These are phyloP conservation scores for Rhynchosporium graminicola DNA, from an alignment of 2,329 filamentous ascomycete species.

Conservation along the genomic window DNA sequence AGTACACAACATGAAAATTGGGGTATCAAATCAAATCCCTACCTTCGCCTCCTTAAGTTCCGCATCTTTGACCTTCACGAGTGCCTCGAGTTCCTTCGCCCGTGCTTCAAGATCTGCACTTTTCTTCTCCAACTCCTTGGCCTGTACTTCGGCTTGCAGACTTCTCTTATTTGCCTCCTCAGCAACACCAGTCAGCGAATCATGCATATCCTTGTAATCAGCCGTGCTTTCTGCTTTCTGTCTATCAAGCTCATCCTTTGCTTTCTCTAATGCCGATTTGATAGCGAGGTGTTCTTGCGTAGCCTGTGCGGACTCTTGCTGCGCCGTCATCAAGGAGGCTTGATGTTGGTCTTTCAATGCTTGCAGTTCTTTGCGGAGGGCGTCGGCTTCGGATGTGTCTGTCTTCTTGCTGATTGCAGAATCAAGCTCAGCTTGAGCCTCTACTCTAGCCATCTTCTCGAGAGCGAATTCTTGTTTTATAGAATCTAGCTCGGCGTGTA, in stretches of 20 bases:
- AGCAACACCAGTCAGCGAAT: constrained; percentile 60
- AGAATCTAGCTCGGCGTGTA: constrained; percentile 35
- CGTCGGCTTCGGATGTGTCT: constrained; percentile 56
- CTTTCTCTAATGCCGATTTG: constrained; percentile 44
- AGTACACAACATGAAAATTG: constrained; percentile 6
- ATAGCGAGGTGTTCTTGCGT: constrained; percentile 44
- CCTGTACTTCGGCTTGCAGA: constrained; percentile 44
- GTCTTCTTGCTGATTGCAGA: constrained; percentile 56
- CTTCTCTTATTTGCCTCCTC: constrained; percentile 52
- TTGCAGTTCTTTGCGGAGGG: constrained; percentile 52
- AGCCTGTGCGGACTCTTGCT: constrained; percentile 41
- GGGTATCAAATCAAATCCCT: constrained; percentile 14
- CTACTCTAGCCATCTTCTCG: constrained; percentile 49
- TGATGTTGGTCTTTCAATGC: constrained; percentile 50
- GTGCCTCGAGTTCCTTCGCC: constrained; percentile 45
- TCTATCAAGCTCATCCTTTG: constrained; percentile 55
- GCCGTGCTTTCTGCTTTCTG: constrained; percentile 52
- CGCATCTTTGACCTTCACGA: constrained; percentile 57
- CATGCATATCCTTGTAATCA: constrained; percentile 61
- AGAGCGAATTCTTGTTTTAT: constrained; percentile 39
- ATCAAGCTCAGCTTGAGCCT: constrained; percentile 57
- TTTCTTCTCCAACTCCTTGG: constrained; percentile 54
- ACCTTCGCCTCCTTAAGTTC: constrained; percentile 64
- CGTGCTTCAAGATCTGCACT: constrained; percentile 43
- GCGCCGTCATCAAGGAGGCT: constrained; percentile 43